Evolutionary conservation across 2,329 filamentous ascomycete species (phyloP).

Genomic region (Colletotrichum brevisporum): DNA sequence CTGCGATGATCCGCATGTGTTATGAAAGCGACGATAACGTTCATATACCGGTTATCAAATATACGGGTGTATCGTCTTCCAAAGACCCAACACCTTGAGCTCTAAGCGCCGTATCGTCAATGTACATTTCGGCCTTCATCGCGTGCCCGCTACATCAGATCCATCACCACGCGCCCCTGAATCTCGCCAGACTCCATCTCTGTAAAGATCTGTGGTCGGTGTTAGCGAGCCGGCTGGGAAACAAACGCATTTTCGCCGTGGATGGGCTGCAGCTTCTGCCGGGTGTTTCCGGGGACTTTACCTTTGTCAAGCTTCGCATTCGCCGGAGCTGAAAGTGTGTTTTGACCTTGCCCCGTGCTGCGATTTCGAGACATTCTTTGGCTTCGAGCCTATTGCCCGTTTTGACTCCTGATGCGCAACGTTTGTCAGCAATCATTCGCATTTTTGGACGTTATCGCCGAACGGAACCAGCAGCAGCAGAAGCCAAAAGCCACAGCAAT

Average conservation of each 20-base stretch:
- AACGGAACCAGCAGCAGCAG: not conserved
- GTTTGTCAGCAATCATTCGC: not conserved
- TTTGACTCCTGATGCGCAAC: constrained; percentile 25
- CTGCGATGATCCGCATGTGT: no score
- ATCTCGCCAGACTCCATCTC: constrained; percentile 38
- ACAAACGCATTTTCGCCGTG: not conserved
- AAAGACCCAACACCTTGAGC: no score
- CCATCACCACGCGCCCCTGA: constrained; percentile 38
- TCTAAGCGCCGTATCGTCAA: no score
- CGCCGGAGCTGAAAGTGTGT: constrained; percentile 38
- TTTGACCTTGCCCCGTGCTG: constrained; percentile 36
- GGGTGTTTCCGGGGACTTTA: constrained; percentile 3
- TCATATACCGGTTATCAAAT: no score
- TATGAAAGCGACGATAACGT: no score
- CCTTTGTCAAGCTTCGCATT: constrained; percentile 38
- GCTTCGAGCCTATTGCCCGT: constrained; percentile 38
- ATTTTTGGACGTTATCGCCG: not conserved
- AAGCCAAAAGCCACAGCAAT: not conserved
- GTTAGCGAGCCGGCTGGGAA: not conserved
- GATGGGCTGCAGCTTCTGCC: not conserved
- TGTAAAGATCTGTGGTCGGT: constrained; percentile 22
- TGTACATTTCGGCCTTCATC: not conserved
- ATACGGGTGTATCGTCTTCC: no score
- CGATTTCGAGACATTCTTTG: constrained; percentile 40
- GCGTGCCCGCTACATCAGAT: constrained; percentile 16